phyloP scores from a whole-genome alignment of 2,329 filamentous ascomycete species.

The Graphiopsis chlorocephala region DNA sequence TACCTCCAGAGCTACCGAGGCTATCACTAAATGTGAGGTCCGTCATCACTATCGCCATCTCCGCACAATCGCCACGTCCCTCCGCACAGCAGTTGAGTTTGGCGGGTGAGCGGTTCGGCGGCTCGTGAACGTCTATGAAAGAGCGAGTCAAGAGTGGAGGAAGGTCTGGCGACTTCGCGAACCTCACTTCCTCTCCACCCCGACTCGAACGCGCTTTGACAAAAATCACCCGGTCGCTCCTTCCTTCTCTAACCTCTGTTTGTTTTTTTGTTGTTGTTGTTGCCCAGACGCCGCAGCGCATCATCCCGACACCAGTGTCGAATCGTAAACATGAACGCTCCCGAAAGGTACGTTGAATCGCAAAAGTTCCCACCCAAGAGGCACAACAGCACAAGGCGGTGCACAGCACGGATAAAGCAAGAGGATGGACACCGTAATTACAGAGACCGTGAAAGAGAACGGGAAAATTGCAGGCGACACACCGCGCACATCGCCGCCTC shows the following conservation, averaged over 20 bases:
- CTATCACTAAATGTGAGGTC: background rate
- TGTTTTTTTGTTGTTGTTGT: background rate
- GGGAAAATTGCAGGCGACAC: background rate
- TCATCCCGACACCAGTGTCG: slow-evolving; percentile 11
- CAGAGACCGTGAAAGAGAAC: background rate
- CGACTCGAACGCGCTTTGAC: background rate
- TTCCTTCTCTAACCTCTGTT: slow-evolving; percentile 1
- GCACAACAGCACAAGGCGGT: slow-evolving; percentile 2
- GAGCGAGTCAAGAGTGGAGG: background rate
- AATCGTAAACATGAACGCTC: slow-evolving; percentile 49
- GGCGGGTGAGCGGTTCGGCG: background rate
- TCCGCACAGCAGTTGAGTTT: slow-evolving; percentile 3
- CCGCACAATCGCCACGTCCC: slow-evolving; percentile 6
- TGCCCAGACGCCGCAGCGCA: background rate
- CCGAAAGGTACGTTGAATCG: slow-evolving; percentile 47
- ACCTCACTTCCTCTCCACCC: slow-evolving; percentile 9
- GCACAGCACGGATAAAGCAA: background rate
- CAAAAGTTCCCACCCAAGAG: background rate
- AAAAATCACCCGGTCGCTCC: slow-evolving; percentile 3
- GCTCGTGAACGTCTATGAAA: background rate
- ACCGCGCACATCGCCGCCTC: background rate
- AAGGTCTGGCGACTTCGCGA: slow-evolving; percentile 5
- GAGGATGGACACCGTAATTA: background rate
- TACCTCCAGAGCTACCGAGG: background rate
- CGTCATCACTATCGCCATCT: slow-evolving; percentile 11